Conservation (phyloP, 2,329 filamentous ascomycete genomes). For the Penicillium rolfsii region DNA sequence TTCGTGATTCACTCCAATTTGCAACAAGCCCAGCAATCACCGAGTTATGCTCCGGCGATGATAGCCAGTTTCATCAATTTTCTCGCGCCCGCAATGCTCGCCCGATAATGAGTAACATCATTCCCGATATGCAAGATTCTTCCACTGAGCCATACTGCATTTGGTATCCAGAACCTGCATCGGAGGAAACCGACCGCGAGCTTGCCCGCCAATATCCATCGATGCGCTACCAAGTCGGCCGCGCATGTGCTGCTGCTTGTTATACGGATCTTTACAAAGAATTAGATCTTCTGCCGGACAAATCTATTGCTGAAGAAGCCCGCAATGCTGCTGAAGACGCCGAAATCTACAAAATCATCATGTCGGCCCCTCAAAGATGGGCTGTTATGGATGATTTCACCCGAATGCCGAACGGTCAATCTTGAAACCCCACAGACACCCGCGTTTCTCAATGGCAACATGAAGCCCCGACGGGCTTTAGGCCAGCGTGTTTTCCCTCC, state of each 20-base stretch:
- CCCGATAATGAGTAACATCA: background rate
- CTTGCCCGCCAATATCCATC: conserved; percentile 38
- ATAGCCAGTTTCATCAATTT: background rate
- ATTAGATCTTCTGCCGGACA: conserved; percentile 24
- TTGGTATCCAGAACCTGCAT: background rate
- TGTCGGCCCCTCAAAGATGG: background rate
- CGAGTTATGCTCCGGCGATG: background rate
- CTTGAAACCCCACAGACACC: background rate
- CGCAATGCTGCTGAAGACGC: conserved; percentile 2
- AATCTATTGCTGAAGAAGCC: conserved; percentile 28
- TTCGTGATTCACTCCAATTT: background rate
- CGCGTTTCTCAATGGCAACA: background rate
- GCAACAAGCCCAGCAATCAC: background rate
- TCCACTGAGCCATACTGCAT: background rate
- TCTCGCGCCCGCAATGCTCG: background rate
- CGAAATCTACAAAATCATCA: background rate
- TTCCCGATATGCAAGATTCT: background rate
- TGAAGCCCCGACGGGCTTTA: background rate
- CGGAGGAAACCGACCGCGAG: conserved; percentile 41
- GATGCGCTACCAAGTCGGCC: conserved; percentile 25
- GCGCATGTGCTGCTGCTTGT: conserved; percentile 26
- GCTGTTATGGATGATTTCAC: background rate
- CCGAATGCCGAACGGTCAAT: background rate
- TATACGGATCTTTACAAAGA: conserved; percentile 26
- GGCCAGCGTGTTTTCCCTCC: background rate